These are phyloP conservation scores for Xylaria sp. DNA, from an alignment of 2,329 filamentous ascomycete genomes.

Conservation along the genomic window DNA sequence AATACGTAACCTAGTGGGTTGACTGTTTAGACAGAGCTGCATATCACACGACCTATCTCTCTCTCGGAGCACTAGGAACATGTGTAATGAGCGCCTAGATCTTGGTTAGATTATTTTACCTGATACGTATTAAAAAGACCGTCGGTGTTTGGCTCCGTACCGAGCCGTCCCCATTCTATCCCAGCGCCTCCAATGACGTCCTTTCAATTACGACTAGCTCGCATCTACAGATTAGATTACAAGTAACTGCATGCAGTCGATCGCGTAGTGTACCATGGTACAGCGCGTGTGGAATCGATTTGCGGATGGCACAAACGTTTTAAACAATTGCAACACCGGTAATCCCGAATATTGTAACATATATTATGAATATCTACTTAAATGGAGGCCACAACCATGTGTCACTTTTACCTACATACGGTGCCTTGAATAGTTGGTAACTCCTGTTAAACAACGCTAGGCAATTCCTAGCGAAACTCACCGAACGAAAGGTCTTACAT, in stretches of 20 bases:
- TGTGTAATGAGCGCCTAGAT: background rate
- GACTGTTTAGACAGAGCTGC: background rate
- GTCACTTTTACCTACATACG: no score
- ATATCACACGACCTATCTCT: background rate
- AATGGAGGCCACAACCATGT: conserved; percentile 5
- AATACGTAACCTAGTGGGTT: background rate
- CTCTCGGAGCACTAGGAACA: no score
- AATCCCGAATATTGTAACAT: background rate
- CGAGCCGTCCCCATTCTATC: background rate
- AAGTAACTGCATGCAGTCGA: background rate
- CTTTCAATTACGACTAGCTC: background rate
- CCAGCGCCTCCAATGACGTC: conserved; percentile 6
- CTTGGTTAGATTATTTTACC: conserved; percentile 7
- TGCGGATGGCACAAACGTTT: conserved; percentile 4
- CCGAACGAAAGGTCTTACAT: background rate
- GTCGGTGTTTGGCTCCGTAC: background rate
- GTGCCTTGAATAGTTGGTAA: background rate
- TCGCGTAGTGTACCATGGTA: background rate
- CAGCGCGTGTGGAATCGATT: background rate
- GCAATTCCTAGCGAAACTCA: conserved; percentile 13
- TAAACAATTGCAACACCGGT: conserved; percentile 2
- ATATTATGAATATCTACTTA: background rate
- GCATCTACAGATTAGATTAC: no score
- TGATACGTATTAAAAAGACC: background rate
- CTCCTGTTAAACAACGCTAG: conserved; percentile 11